Evolutionary conservation across 352 stramenopile species (phyloP).

Genomic region (Phytophthora idaei): DNA sequence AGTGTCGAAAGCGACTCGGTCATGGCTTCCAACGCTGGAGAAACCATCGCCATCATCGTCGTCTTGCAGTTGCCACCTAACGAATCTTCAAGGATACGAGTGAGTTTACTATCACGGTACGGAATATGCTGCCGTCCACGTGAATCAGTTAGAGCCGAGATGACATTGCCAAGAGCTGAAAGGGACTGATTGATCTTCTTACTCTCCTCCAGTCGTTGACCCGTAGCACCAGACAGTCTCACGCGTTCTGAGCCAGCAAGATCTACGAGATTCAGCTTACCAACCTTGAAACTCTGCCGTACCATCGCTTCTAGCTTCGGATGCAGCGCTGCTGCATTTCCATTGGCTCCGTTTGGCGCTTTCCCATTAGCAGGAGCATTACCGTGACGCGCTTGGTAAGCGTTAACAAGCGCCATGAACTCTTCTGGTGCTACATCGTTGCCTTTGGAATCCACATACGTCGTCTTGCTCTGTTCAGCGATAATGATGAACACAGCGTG

Average conservation of each 20-base stretch:
- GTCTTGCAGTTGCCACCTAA: constrained; percentile 95
- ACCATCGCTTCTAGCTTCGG: constrained; percentile 90
- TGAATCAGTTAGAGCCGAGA: constrained; percentile 89
- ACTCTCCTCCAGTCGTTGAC: constrained; percentile 89
- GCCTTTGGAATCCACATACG: constrained; percentile 85
- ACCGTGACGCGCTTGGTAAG: constrained; percentile 63
- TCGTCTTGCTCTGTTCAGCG: constrained; percentile 92
- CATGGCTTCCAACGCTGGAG: constrained; percentile 87
- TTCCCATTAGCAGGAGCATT: constrained; percentile 26
- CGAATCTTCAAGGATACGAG: constrained; percentile 89
- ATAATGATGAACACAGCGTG: constrained; percentile 97
- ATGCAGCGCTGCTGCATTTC: constrained; percentile 47
- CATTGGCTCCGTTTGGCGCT: constrained; percentile 21
- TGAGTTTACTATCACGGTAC: constrained; percentile 95
- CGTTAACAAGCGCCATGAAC: constrained; percentile 85
- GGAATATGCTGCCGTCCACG: constrained; percentile 91
- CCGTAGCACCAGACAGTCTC: constrained; percentile 84
- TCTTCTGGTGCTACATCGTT: constrained; percentile 85
- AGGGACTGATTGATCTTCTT: constrained; percentile 95
- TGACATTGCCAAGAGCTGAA: constrained; percentile 91
- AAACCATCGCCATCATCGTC: constrained; percentile 97
- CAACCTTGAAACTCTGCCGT: constrained; percentile 94
- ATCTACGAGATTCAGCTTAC: constrained; percentile 95
- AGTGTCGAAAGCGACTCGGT: constrained; percentile 93
- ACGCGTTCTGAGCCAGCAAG: constrained; percentile 92